phyloP scores from a whole-genome alignment of 345 rosid genomes.

The Citropsis articulata region DNA sequence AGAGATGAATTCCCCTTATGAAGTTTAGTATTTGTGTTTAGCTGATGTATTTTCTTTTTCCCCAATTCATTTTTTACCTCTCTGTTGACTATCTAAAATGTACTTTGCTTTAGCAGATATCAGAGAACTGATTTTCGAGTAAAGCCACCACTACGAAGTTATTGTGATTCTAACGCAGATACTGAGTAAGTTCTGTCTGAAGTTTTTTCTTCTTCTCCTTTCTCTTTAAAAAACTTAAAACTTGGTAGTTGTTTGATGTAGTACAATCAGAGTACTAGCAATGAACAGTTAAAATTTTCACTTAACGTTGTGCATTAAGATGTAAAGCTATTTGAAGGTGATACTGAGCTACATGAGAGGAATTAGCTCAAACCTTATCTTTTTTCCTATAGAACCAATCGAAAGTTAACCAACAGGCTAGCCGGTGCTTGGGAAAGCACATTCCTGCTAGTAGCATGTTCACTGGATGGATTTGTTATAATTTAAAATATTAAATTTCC shows the following conservation, averaged over 20 bases:
- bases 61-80: slow-evolving; percentile 1
- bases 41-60: background rate
- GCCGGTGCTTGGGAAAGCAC: background rate
- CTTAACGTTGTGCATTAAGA: background rate
- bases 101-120: slow-evolving; percentile 47
- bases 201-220: background rate
- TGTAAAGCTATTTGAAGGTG: background rate
- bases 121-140: slow-evolving; percentile 92
- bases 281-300: background rate
- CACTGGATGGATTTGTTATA: background rate
- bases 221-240: slow-evolving; percentile 9
- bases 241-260: background rate
- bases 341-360: background rate
- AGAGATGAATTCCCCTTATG: background rate
- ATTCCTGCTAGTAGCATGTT: background rate
- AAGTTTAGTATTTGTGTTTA: background rate
- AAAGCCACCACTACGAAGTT: slow-evolving; percentile 65
- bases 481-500: background rate
- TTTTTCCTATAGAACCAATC: background rate
- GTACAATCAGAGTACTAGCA: background rate
- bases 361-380: background rate
- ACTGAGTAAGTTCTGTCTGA: slow-evolving; percentile 44
- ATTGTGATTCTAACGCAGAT: slow-evolving; percentile 45
- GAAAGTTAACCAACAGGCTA: background rate
- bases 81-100: slow-evolving; percentile 7